These are phyloP conservation scores for Anthostomella pinea DNA, from an alignment of 2,329 filamentous ascomycete species.

Conservation along the genomic window DNA sequence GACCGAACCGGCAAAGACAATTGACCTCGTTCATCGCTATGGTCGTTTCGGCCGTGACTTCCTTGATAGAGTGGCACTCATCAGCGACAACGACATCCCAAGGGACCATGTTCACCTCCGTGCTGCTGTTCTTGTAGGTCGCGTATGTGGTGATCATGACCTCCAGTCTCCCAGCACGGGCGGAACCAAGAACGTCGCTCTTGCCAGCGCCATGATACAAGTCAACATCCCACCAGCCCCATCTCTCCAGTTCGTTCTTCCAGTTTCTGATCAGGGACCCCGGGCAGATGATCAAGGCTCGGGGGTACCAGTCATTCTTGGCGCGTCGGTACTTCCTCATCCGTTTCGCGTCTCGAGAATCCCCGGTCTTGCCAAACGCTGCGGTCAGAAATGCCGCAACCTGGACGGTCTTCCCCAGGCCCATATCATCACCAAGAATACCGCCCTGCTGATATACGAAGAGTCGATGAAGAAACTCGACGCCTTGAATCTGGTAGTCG, in stretches of 20 bases:
- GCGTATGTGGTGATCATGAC: constrained; percentile 93
- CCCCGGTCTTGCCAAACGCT: constrained; percentile 91
- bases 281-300: constrained; percentile 82
- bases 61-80: constrained; percentile 89
- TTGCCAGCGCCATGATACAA: constrained; percentile 71
- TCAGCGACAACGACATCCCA: constrained; percentile 97
- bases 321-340: constrained; percentile 80
- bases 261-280: constrained; percentile 88
- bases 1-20: constrained; percentile 83
- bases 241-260: constrained; percentile 79
- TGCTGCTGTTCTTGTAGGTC: constrained; percentile 78
- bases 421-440: constrained; percentile 96
- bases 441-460: constrained; percentile 91
- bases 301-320: constrained; percentile 72
- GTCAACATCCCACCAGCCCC: constrained; percentile 95
- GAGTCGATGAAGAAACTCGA: constrained; percentile 77
- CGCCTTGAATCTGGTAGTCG: constrained; percentile 86
- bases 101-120: constrained; percentile 73
- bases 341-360: constrained; percentile 78
- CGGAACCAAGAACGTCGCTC: constrained; percentile 68
- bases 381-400: constrained; percentile 88
- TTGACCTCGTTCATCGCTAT: constrained; percentile 89
- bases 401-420: constrained; percentile 93
- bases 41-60: constrained; percentile 71
- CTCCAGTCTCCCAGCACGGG: constrained; percentile 74